phyloP scores from a whole-genome alignment of 163 green algal species.

The Picocystis sp. region DNA sequence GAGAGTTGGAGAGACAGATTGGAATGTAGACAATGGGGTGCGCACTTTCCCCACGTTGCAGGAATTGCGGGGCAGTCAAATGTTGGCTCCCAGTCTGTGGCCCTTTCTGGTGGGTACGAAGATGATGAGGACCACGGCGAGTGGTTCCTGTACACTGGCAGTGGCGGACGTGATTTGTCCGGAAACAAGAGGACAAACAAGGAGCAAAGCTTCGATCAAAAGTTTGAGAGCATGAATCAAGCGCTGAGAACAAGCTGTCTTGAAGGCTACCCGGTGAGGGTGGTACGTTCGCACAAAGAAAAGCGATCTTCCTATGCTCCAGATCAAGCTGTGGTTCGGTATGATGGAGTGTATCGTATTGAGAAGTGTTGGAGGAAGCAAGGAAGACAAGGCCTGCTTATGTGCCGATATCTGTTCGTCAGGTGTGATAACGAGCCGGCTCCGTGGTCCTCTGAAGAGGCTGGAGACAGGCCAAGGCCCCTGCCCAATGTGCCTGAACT shows the following conservation, averaged over 20 bases:
- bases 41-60: slow-evolving; percentile 88
- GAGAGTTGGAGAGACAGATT: slow-evolving; percentile 79
- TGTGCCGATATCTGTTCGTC: slow-evolving; percentile 84
- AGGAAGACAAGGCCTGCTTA: slow-evolving; percentile 13
- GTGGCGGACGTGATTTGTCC: slow-evolving; percentile 72
- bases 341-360: slow-evolving; percentile 94
- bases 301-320: slow-evolving; percentile 83
- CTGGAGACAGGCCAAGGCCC: slow-evolving; percentile 6
- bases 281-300: slow-evolving; percentile 82
- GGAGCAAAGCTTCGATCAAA: slow-evolving; percentile 58
- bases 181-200: slow-evolving; percentile 96
- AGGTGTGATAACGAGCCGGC: slow-evolving; percentile 82
- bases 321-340: slow-evolving; percentile 53
- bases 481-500: not conserved
- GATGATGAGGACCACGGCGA: slow-evolving; percentile 88
- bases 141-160: slow-evolving; percentile 95
- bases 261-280: slow-evolving; percentile 69
- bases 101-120: slow-evolving; percentile 72
- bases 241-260: slow-evolving; percentile 67
- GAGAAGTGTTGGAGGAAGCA: slow-evolving; percentile 63
- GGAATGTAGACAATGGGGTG: slow-evolving; percentile 86
- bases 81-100: slow-evolving; percentile 59
- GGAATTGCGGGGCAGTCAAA: slow-evolving; percentile 79
- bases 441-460: slow-evolving; percentile 56
- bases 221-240: slow-evolving; percentile 83